Percentiles rank a stretch among this genome's conserved stretches.
phyloP scores from a whole-genome alignment of 2,329 filamentous ascomycete species.

The Penicillium sp. region DNA sequence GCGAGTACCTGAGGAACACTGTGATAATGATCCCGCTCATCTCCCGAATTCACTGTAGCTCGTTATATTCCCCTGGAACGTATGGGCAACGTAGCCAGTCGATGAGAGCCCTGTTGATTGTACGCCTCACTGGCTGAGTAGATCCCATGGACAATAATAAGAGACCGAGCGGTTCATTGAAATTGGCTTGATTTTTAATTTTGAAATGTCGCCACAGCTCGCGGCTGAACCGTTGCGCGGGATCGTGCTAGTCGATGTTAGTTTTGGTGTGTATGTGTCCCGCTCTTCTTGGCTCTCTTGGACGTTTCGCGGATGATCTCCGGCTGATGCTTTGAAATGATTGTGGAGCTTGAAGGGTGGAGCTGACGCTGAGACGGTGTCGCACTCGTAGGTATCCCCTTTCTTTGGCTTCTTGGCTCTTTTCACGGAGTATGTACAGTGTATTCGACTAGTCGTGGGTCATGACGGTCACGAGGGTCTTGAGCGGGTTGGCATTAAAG shows the following conservation, averaged over 20 bases:
- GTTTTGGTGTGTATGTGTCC: not conserved
- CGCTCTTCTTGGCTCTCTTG: not conserved
- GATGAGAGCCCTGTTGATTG: conserved; percentile 1
- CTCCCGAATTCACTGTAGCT: not conserved
- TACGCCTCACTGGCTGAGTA: conserved; percentile 12
- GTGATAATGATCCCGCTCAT: not conserved
- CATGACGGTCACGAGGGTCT: not conserved
- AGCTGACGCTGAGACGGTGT: not conserved
- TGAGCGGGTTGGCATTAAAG: not conserved
- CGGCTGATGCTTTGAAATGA: conserved; percentile 12
- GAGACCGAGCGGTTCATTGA: conserved; percentile 1
- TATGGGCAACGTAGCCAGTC: conserved; percentile 14
- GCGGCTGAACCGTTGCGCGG: conserved; percentile 24
- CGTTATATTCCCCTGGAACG: not conserved
- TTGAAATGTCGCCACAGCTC: conserved; percentile 11
- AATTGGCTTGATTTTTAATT: not conserved
- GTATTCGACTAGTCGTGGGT: conserved; percentile 1
- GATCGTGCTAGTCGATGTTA: conserved; percentile 17
- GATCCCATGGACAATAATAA: conserved; percentile 17
- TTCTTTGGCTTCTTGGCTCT: conserved; percentile 13
- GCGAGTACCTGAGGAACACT: not conserved
- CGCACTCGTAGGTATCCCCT: not conserved
- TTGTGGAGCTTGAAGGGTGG: conserved; percentile 18
- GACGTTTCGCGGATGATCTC: conserved; percentile 17
- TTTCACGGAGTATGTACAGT: not conserved